Evolutionary conservation across 345 rosid genomes (phyloP), one percentile per base, ranked within the genome.

Genomic region (Ceriops zippeliana): DNA sequence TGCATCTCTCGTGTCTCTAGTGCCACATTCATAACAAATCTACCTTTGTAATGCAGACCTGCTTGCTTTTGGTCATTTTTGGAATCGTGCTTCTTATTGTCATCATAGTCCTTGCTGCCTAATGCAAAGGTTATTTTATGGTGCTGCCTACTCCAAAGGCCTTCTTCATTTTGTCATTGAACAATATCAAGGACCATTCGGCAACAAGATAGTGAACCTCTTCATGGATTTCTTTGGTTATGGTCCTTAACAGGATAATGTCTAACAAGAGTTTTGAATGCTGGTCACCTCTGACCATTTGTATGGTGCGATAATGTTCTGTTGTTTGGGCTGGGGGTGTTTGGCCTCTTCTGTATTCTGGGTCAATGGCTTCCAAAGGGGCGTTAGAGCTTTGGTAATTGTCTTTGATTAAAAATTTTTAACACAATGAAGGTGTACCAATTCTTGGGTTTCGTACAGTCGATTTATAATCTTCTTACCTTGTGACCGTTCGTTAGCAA

Each of bases 11-110:
- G 17, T 13, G 16, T 42, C 16, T 42, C 17, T 10, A 42, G 47
- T 13, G 49, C 49, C 16, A 42, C 17, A 3, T 42, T 42, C 19
- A 42, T 42, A 42, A 11, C 5, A 15, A 42, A 13, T 42, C 19
- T 35, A 6, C 59, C n/a, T 74, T 34, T 42, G 28, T 26, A n/a
- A 24, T 75, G 80, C 87, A 93, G 98, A 58, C 86, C 51, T 93
- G 98, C 75, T 83, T 93, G 87, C 88, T 93, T 58, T 72, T 90
- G 90, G 93, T 93, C 83, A 93, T 93, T 72, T 93, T 90, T 17
- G 93, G 93, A 68, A 85, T 89, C 9, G 87, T 84, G 77, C 86
- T 93, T 52, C 91, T 90, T 82, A 89, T 89, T 5, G 87, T 93
- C 80, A 77, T 90, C 62, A 72, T 90, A 77, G 87, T 93, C 52